phyloP scores from a whole-genome alignment of 352 stramenopile genomes.

The Thalassiosira livingstoniorum region DNA sequence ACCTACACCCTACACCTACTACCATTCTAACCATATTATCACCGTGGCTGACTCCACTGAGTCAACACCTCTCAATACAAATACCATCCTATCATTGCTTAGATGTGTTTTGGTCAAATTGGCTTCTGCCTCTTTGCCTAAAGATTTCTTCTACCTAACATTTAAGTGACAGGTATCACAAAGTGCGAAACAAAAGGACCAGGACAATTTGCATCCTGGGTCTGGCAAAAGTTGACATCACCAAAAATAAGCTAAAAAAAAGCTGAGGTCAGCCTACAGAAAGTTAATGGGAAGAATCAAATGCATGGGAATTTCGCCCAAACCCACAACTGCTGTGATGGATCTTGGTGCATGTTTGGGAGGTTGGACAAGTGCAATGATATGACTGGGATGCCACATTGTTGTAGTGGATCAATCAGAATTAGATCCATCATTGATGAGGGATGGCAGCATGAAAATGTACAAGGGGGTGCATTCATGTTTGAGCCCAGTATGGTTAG shows the following conservation, averaged over 20 bases:
- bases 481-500: constrained; percentile 38
- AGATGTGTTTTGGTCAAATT: no score
- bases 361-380: constrained; percentile 55
- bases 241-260: no score
- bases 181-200: constrained; percentile 21
- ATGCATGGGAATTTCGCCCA: constrained; percentile 38
- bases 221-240: constrained; percentile 63
- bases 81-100: no score
- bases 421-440: constrained; percentile 54
- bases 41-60: no score
- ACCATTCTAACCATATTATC: no score
- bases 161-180: constrained; percentile 45
- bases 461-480: constrained; percentile 63
- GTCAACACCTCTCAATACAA: no score
- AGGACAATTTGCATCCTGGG: constrained; percentile 24
- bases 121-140: no score
- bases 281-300: constrained; percentile 63
- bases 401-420: constrained; percentile 58
- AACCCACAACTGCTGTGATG: constrained; percentile 19
- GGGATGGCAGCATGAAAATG: constrained; percentile 39
- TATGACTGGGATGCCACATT: constrained; percentile 33
- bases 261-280: constrained; percentile 65
- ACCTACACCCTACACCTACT: no score
- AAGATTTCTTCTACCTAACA: no score
- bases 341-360: constrained; percentile 66